Percentiles rank a stretch among this genome's conserved stretches.
Evolutionary conservation across 441 rosid genomes (phyloP).

Genomic region (Pelargonium cotyledonis): DNA sequence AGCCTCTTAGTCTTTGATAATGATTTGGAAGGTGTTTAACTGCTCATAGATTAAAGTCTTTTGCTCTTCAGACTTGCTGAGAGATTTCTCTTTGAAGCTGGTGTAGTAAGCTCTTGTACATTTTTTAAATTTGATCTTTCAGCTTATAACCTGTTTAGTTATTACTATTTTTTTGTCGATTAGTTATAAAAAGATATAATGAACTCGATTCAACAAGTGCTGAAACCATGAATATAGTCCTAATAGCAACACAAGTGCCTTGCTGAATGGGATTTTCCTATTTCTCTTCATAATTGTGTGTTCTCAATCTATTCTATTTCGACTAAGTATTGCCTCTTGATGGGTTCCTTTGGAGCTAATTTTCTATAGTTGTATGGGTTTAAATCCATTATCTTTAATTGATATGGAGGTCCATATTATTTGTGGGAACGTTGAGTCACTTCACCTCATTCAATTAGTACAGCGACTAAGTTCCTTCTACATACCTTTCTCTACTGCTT

Average conservation of each 20-base stretch:
- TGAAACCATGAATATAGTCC: too few relatives aligned
- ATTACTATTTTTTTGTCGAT: too few relatives aligned
- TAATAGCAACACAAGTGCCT: too few relatives aligned
- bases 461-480: not conserved
- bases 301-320: too few relatives aligned
- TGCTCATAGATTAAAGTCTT: conserved; percentile 50
- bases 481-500: not conserved
- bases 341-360: not conserved
- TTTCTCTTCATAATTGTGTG: too few relatives aligned
- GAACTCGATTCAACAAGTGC: too few relatives aligned
- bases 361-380: not conserved
- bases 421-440: not conserved
- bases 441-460: not conserved
- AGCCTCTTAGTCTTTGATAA: conserved; percentile 39
- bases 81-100: conserved; percentile 51
- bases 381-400: not conserved
- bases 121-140: not conserved
- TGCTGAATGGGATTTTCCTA: too few relatives aligned
- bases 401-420: not conserved
- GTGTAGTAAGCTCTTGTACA: conserved; percentile 74
- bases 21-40: conserved; percentile 67
- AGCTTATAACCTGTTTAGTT: too few relatives aligned
- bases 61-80: conserved; percentile 89
- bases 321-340: not conserved
- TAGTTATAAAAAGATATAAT: too few relatives aligned